Evolutionary conservation across 2,329 filamentous ascomycete species (phyloP).

Genomic region (Diaporthe sp.): DNA sequence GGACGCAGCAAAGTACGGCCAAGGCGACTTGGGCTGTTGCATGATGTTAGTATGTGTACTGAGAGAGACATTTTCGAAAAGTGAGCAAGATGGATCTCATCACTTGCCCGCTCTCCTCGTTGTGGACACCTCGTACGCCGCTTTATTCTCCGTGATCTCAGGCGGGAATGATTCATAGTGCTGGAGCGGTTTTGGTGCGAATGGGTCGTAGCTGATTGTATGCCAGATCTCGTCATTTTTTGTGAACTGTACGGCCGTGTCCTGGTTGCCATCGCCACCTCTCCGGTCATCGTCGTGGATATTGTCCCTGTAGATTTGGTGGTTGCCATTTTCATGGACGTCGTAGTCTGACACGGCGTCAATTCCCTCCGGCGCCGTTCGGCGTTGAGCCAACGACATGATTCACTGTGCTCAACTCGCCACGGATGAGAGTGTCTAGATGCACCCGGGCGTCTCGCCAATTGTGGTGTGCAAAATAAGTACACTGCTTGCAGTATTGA

Average conservation of each 20-base stretch:
- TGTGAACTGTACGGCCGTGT: conserved; percentile 6
- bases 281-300: neutral
- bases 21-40: conserved; percentile 69
- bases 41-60: neutral
- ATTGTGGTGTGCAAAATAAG: neutral
- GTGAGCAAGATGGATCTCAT: too few species aligned
- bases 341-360: conserved; percentile 10
- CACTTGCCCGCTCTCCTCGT: conserved; percentile 48
- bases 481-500: neutral
- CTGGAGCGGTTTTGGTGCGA: conserved; percentile 14
- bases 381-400: conserved; percentile 41
- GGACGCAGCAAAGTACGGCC: conserved; percentile 75
- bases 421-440: neutral
- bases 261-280: neutral
- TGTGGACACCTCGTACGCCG: conserved; percentile 50
- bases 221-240: conserved; percentile 38
- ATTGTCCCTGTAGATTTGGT: neutral
- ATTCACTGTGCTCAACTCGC: neutral
- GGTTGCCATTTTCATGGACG: neutral
- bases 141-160: conserved; percentile 40
- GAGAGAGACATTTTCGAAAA: too few species aligned
- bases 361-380: conserved; percentile 36
- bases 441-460: too few species aligned
- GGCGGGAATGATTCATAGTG: conserved; percentile 35
- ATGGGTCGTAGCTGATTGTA: conserved; percentile 38